Conservation (phyloP, 106 monocot species). For the Amphibolis antarctica region DNA sequence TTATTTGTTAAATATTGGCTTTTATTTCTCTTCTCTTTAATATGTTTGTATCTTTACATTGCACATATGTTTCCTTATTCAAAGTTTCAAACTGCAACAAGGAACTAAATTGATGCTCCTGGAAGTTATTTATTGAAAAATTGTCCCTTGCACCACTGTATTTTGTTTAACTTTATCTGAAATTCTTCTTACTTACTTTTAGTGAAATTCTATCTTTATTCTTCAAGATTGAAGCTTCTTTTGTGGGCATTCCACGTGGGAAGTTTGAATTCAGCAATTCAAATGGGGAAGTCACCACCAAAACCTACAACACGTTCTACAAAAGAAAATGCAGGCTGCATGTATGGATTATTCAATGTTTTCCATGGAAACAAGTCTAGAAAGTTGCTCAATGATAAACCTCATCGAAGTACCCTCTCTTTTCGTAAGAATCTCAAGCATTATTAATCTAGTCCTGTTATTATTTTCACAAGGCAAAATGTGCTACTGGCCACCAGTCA, state of each 20-base stretch:
- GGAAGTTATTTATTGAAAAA: too few species aligned
- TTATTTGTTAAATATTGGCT: too few species aligned
- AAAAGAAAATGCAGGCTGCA: slow-evolving; percentile 5
- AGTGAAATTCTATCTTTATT: not conserved
- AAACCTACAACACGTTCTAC: not conserved
- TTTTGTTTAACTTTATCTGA: too few species aligned
- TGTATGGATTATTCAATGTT: slow-evolving; percentile 3
- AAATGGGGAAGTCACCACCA: not conserved
- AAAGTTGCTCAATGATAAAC: slow-evolving; percentile 6
- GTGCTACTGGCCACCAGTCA: too few species aligned
- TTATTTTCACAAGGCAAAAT: not conserved
- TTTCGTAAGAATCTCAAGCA: not conserved
- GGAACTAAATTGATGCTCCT: too few species aligned
- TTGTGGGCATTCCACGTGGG: too few species aligned
- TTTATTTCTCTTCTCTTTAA: too few species aligned
- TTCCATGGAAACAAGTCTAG: not conserved
- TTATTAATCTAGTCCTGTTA: not conserved
- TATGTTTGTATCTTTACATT: too few species aligned
- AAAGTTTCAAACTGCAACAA: too few species aligned
- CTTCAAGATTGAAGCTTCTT: not conserved
- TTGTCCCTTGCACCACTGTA: too few species aligned
- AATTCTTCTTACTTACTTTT: too few species aligned
- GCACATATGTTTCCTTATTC: too few species aligned
- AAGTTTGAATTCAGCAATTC: not conserved
- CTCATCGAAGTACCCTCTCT: not conserved